Base-by-base conservation (phyloP, 306 rosid genomes). In the Casuarina cunninghamiana region DNA sequence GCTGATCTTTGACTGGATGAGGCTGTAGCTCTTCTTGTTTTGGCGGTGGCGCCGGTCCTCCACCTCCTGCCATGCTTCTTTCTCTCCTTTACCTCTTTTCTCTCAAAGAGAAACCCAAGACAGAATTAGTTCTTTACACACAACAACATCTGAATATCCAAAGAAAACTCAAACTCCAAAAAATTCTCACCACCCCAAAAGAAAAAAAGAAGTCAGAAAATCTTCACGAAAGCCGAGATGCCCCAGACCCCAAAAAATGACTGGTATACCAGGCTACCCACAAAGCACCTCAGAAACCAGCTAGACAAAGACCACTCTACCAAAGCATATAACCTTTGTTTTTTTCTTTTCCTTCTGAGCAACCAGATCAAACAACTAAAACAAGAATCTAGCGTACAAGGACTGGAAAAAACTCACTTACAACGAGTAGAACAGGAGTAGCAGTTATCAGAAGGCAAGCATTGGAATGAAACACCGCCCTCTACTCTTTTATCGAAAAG, bases 1-100 rank as follows among this genome's bases (percentile, higher is more conserved):
- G 74, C 81, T 94, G 98, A 85, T 94, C 98, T 86, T 71, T 94
- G 12, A 72, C 90, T 15, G 95, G 97, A 84, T 94, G 98, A 57
- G 98, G 98, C 85, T 80, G 92, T 38, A 81, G 91, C 80, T 94
- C 98, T 69, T 92, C 98, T 80, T 84, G 97, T 75, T 94, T 94
- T 0, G 96, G 98, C 67, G 81, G 93, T 10, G 98, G 97, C 35
- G 93, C 98, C 46, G 78, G 78, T 54, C 86, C 87, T 69, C 94
- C 87, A 37, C 87, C 84, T 78, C 89, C 94, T 61, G 90, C 91
- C 97, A 87, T 90, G 69, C 75, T 85, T 69, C 35, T 26, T 72
- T 54, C 83, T 68, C 84, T 70, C 63, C 80, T 37, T 62, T 37
- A 39, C 48, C 21, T 76, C 49, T 69, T 32, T 58, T 58, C 73